Evolutionary conservation across 306 rosid genomes (phyloP).

Genomic region (Pueraria montana): DNA sequence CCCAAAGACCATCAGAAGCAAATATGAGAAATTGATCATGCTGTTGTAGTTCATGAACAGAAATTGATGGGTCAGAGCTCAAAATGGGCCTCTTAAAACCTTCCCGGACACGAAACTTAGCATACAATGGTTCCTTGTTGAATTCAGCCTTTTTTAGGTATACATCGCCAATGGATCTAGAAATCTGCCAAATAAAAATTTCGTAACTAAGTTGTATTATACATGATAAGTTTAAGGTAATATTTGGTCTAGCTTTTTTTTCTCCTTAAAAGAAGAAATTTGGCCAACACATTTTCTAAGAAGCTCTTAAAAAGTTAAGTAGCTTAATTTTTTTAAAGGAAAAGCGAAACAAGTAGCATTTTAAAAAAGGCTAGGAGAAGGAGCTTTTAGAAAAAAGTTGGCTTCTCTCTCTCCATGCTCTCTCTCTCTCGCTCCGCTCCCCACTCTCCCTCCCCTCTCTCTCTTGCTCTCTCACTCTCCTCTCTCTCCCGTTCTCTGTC

Average conservation of each 20-base stretch:
- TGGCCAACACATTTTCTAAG: neutral
- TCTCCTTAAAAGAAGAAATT: neutral
- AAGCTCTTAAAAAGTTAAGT: neutral
- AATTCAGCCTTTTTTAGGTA: slow-evolving; percentile 87
- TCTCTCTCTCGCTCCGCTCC: neutral
- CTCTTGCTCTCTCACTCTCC: neutral
- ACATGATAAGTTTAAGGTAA: neutral
- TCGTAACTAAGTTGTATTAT: slow-evolving; percentile 9
- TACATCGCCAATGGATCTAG: slow-evolving; percentile 85
- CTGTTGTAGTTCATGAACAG: slow-evolving; percentile 75
- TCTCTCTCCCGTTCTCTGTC: neutral
- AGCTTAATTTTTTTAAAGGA: slow-evolving; percentile 5
- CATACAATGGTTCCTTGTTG: slow-evolving; percentile 80
- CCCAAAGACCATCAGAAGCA: slow-evolving; percentile 98
- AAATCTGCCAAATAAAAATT: slow-evolving; percentile 62
- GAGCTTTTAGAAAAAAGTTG: neutral
- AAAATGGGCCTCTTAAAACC: slow-evolving; percentile 79
- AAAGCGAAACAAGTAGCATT: neutral
- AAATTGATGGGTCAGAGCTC: slow-evolving; percentile 86
- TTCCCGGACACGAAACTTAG: slow-evolving; percentile 81
- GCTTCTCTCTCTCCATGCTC: neutral
- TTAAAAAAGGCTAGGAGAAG: neutral
- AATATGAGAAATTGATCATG: slow-evolving; percentile 83
- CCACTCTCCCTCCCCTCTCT: neutral
- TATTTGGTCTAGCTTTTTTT: neutral